Evolutionary conservation across 352 stramenopile genomes (phyloP), one percentile per base, ranked within the genome.

Genomic region (Phytophthora idaei): DNA sequence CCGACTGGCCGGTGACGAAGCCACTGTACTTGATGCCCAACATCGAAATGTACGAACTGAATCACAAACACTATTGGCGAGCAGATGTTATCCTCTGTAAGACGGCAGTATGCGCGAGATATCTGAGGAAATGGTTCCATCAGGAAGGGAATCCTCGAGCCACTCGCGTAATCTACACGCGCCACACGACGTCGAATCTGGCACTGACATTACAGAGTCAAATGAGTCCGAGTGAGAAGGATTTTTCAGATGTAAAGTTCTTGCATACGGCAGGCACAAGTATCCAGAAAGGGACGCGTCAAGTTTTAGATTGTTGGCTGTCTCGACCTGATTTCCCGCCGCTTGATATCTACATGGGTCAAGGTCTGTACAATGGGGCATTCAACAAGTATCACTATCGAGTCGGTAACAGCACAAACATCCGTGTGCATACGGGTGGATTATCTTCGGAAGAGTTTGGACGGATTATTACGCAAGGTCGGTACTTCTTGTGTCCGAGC

Each of bases 111-210:
- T 89, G 77, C 21, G 66, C 64, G n/a, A 50, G 61, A 10, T 76
- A 81, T n/a, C 25, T 90, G 15, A 52, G 25, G n/a, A 66, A 76
- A 34, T 92, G 83, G 83, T 89, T 82, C 65, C 29, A 5, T 3
- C 83, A 89, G 31, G 61, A 90, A 15, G 79, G 79, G 9, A 89
- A 92, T 17, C 79, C 76, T 15, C 66, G 69, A 45, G 59, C 71
- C 12, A 72, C 79, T 4, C 48, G 57, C 1, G 78, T 92, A 17
- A 42, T 89, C 7, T 92, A 83, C 64, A 85, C 80, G 12, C 72
- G 78, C 6, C 74, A 85, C 61, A 88, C 73, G 37, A 80, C 77
- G 4, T 81, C 74, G 6, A 76, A 85, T 36, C 53, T 81, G 48
- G 74, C 77, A 46, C 37, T 78, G 11, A 54, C 61, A 1, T 42